These are phyloP conservation scores for Alternaria ventricosa DNA, from an alignment of 2,329 filamentous ascomycete genomes.

Conservation along the genomic window DNA sequence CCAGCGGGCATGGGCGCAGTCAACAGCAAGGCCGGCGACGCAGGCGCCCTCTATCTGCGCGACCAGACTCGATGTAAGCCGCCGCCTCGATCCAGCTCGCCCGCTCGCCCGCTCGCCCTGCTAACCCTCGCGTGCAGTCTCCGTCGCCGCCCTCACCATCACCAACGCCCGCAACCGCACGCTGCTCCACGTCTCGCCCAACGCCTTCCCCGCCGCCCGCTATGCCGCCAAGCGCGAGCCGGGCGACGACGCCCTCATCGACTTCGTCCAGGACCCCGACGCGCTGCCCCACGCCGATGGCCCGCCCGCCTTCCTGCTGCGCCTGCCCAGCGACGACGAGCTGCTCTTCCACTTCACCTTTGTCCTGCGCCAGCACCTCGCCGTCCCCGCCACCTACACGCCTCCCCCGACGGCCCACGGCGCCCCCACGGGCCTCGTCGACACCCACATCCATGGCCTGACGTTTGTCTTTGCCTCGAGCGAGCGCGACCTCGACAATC, in stretches of 20 bases:
- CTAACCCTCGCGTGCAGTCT: slow-evolving; percentile 65
- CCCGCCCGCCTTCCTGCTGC: slow-evolving; percentile 79
- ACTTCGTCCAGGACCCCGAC: slow-evolving; percentile 95
- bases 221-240: slow-evolving; percentile 74
- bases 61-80: slow-evolving; percentile 88
- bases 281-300: slow-evolving; percentile 38
- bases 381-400: slow-evolving; percentile 48
- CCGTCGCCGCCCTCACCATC: slow-evolving; percentile 82
- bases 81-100: neutral
- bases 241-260: slow-evolving; percentile 77
- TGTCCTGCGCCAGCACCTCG: slow-evolving; percentile 67
- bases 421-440: slow-evolving; percentile 51
- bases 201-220: slow-evolving; percentile 84
- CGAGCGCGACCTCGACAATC: slow-evolving; percentile 84
- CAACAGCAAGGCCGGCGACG: slow-evolving; percentile 82
- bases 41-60: slow-evolving; percentile 78
- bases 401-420: slow-evolving; percentile 58
- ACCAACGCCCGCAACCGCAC: slow-evolving; percentile 79
- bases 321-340: slow-evolving; percentile 89
- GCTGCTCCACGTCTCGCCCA: slow-evolving; percentile 79
- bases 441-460: slow-evolving; percentile 84
- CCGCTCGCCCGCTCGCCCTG: neutral
- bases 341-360: slow-evolving; percentile 94
- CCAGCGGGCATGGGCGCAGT: slow-evolving; percentile 80
- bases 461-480: slow-evolving; percentile 93